Conservation (phyloP, 2,329 filamentous ascomycete species). For the Pestalotiopsis sp. region DNA sequence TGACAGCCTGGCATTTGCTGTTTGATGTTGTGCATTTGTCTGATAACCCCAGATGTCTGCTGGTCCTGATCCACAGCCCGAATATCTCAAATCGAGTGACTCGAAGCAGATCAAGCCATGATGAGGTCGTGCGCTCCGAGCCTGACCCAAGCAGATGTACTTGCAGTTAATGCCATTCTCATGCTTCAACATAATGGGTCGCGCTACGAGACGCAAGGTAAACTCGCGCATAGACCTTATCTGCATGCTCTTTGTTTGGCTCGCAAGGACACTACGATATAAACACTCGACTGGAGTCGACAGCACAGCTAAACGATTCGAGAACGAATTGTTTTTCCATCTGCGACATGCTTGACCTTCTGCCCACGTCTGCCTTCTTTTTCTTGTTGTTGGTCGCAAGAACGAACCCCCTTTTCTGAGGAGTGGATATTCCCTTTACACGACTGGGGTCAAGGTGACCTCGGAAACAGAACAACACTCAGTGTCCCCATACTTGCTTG, state of each 20-base stretch:
- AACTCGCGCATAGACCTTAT: too few species aligned
- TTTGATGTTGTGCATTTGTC: not conserved
- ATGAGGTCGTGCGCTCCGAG: not conserved
- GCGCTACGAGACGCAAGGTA: too few species aligned
- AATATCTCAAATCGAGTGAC: not conserved
- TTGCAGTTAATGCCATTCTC: too few species aligned
- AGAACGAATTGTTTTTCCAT: not conserved
- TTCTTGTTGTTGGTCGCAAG: not conserved
- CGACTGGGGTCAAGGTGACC: not conserved
- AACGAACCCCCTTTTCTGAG: not conserved
- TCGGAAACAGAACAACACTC: not conserved
- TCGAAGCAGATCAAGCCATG: not conserved
- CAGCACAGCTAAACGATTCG: not conserved
- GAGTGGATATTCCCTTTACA: not conserved
- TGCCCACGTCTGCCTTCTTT: not conserved
- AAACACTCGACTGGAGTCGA: too few species aligned
- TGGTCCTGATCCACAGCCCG: not conserved
- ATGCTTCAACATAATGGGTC: too few species aligned
- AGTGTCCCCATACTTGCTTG: not conserved
- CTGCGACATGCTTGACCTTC: not conserved
- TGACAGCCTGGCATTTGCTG: not conserved
- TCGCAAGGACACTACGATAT: too few species aligned
- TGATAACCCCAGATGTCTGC: not conserved
- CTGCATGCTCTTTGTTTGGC: too few species aligned
- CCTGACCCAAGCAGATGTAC: too few species aligned